Percentiles rank a stretch among this genome's conserved stretches.
Conservation (phyloP, 768 basidiomycete species). For the Cyclocybe cylindracea region DNA sequence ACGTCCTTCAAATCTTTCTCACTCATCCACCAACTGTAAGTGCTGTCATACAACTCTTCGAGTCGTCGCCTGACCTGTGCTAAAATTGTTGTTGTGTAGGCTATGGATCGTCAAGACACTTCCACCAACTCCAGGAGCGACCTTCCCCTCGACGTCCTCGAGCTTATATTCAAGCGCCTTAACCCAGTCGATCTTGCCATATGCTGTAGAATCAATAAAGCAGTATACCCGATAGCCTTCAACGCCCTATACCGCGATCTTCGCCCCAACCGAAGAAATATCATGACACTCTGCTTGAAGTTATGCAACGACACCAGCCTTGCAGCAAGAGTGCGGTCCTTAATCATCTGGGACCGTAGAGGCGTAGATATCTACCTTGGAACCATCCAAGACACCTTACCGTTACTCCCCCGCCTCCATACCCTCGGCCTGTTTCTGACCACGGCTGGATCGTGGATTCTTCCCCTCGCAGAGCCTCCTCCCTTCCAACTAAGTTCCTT, state of each 20-base stretch:
- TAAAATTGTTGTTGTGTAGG: not conserved
- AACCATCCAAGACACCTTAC: conserved; percentile 20
- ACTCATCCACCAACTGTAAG: not conserved
- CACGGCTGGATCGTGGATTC: conserved; percentile 21
- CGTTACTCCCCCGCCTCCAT: conserved; percentile 18
- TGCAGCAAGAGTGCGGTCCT: conserved; percentile 19
- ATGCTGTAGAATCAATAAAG: conserved; percentile 21
- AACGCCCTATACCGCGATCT: conserved; percentile 24
- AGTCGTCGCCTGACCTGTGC: not conserved
- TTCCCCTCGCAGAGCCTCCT: conserved; percentile 15
- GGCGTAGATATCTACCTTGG: conserved; percentile 22
- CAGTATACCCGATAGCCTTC: conserved; percentile 15
- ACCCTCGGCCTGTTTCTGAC: conserved; percentile 23
- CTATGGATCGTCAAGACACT: not conserved
- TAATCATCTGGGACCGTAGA: conserved; percentile 12
- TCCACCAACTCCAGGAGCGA: not conserved
- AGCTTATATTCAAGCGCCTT: conserved; percentile 17
- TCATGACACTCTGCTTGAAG: conserved; percentile 21
- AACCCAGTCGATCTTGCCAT: conserved; percentile 15
- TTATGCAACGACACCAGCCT: conserved; percentile 19
- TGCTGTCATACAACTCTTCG: not conserved
- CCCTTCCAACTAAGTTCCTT: conserved; percentile 23
- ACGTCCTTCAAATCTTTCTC: too few species aligned
- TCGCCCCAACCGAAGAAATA: conserved; percentile 16
- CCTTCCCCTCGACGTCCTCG: conserved; percentile 23